A percentile compares a stretch with the other conserved stretches of the same genome.
Conservation (phyloP, 306 rosid species). For the Cucumis sativus region Cucumber_9930_V3 NC_026659.2:2566001-2566500, state of each 20-base stretch:
- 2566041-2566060: slow-evolving; percentile 38
- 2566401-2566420: background rate
- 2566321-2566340: slow-evolving; percentile 35
- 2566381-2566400: background rate
- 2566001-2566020: slow-evolving; percentile 32
- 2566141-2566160: slow-evolving; percentile 31
- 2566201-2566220: too few relatives aligned
- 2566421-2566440: slow-evolving; percentile 8
- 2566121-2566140: background rate
- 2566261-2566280: slow-evolving; percentile 15
- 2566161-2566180: slow-evolving; percentile 4
- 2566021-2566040: slow-evolving; percentile 38
- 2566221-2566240: slow-evolving; percentile 19
- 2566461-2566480: background rate
- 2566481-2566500: background rate
- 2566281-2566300: background rate
- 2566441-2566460: background rate
- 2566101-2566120: too few relatives aligned
- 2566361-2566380: background rate
- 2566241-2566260: slow-evolving; percentile 42
- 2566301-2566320: slow-evolving; percentile 13
- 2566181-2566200: background rate
- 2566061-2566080: background rate
- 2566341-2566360: background rate
- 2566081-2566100: too few relatives aligned